Evolutionary conservation across 2,329 filamentous ascomycete genomes (phyloP).

Genomic region (Magnaporthiopsis poae): DNA sequence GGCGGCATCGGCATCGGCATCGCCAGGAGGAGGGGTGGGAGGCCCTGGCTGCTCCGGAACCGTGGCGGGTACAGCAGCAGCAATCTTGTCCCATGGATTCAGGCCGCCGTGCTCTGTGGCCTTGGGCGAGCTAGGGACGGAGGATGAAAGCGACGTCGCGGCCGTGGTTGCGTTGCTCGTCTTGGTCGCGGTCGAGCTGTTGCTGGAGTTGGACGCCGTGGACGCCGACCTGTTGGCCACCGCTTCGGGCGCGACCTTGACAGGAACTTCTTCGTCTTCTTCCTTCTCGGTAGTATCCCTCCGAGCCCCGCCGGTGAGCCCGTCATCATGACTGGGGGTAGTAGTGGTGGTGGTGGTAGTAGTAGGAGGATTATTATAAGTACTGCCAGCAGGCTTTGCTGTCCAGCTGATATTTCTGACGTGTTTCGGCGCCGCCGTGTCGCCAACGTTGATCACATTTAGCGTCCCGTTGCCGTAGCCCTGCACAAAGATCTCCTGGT

Average conservation of each 20-base stretch:
- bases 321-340: neutral
- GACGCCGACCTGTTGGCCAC: slow-evolving; percentile 2
- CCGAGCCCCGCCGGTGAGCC: too few species aligned
- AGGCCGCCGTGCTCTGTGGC: neutral
- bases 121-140: neutral
- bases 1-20: too few species aligned
- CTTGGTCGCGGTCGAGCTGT: neutral
- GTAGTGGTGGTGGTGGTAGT: too few species aligned
- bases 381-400: too few species aligned
- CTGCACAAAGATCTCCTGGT: slow-evolving; percentile 43
- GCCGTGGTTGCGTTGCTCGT: neutral
- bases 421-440: neutral
- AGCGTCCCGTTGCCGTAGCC: slow-evolving; percentile 47
- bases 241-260: neutral
- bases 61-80: neutral
- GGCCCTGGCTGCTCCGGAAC: neutral
- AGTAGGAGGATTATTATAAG: neutral
- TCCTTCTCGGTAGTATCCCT: neutral
- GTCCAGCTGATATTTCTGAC: neutral
- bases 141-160: neutral
- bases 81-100: neutral
- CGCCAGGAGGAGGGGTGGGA: neutral
- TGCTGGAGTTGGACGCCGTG: neutral
- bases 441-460: neutral
- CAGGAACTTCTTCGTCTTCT: neutral